Evolutionary conservation across 352 stramenopile species (phyloP), one percentile per base, ranked within the genome.

Genomic region (Phytophthora colocasiae): DNA sequence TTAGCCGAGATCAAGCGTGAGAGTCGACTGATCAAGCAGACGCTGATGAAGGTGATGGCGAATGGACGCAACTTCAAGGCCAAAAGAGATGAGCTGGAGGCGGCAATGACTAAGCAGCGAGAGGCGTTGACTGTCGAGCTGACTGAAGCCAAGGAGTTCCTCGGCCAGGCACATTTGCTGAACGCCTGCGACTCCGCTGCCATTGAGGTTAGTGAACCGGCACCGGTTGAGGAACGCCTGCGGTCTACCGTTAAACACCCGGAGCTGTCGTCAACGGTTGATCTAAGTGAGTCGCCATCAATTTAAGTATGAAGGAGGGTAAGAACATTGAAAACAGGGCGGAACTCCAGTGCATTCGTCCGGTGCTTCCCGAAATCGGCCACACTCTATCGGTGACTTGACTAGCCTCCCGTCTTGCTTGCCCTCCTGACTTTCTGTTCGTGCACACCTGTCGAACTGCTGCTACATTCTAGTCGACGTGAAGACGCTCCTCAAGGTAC

Each of bases 401-500:
- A 27, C 39, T 66, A 53, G 44, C 40, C 26, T 34, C 7, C 27
- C 27, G 27, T 31, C 44, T 58, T 27, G 40, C 45, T 65, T 36
- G 26, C 32, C 50, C 15, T 49, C 27, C 52, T 63, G 39, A 66
- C 26, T 64, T 41, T 70, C 53, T 66, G 52, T 64, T 61, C 58
- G 29, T 58, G 44, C n/a, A 27, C 32, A 44, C 19, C 40, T 6
- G 63, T 36, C 32, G 56, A 31, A 17, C 34, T 24, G 32, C 56
- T 46, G 38, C 49, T 57, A 59, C 45, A 70, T 29, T 71, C 52
- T 91, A 94, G 71, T 96, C 88, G 29, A 88, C 77, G 78, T 93
- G 85, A 65, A 96, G 79, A 69, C 88, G 84, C 46, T 94, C 79
- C 70, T 96, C 88, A 40, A 96, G 78, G 73, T 96, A 96, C 83